These are phyloP conservation scores for Wickerhamiella kurtzmanii DNA, from an alignment of 805 yeast genomes.

Conservation along the genomic window DNA sequence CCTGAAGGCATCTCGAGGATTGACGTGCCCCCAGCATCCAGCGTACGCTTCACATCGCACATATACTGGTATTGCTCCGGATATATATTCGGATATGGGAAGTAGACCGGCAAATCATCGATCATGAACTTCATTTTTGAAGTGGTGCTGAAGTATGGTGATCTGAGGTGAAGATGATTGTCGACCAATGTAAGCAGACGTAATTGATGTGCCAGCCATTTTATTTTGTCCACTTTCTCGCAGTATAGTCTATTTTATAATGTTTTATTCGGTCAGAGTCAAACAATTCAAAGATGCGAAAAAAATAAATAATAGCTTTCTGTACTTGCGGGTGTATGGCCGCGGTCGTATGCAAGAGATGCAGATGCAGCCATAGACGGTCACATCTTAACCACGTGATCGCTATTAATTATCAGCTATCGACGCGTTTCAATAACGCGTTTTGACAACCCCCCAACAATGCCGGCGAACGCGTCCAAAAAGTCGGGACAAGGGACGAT, in stretches of 20 bases:
- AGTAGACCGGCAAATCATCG: slow-evolving; percentile 89
- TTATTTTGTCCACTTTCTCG: too few relatives aligned
- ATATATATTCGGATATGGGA: slow-evolving; percentile 92
- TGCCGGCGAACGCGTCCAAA: slow-evolving; percentile 1
- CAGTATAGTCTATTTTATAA: too few relatives aligned
- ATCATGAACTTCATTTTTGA: slow-evolving; percentile 61
- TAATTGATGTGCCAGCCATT: too few relatives aligned
- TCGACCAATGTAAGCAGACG: background rate
- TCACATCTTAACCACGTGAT: too few relatives aligned
- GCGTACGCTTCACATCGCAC: slow-evolving; percentile 85
- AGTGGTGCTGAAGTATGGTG: too few relatives aligned
- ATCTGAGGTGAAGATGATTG: background rate
- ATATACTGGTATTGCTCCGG: slow-evolving; percentile 98
- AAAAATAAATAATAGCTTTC: too few relatives aligned
- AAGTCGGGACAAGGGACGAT: slow-evolving; percentile 9
- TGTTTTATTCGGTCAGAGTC: too few relatives aligned
- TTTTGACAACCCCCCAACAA: background rate
- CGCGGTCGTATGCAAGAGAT: too few relatives aligned
- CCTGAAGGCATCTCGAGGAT: slow-evolving; percentile 99
- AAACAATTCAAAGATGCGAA: too few relatives aligned
- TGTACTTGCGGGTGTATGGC: too few relatives aligned
- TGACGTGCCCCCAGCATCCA: slow-evolving; percentile 95
- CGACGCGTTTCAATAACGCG: slow-evolving; percentile 1
- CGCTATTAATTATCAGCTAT: background rate
- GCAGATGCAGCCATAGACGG: too few relatives aligned